Base-by-base conservation (phyloP, 495 filamentous ascomycete genomes). In the Tuber aestivum region DNA sequence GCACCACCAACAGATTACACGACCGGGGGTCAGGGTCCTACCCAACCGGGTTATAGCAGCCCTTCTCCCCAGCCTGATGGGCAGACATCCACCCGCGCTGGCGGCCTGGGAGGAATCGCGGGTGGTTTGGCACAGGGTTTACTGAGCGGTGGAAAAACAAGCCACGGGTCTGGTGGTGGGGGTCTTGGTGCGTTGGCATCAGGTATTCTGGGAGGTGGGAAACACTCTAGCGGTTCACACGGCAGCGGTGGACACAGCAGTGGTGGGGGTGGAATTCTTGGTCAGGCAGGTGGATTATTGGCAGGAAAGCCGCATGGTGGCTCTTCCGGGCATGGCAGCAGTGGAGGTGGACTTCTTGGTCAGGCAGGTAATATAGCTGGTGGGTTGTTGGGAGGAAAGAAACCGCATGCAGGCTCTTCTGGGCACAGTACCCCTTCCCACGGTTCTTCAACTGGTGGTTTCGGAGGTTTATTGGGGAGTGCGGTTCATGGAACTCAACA, bases 261-360 rank as follows among this genome's bases (percentile, higher is more conserved):
- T 40, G 7, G 38, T 40, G 38, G 75, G 8, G 79, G 78, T 48
- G 79, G 79, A 35, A 56, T 82, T 20, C 69, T 82, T 23, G 81
- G 81, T 10, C 80, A 81, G 44, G 80, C 80, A 21, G 79, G 71
- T n/a, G 75, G 80, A 35, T 72, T 82, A 7, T 74, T 81, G 42
- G 78, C 75, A 41, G 76, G 79, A 20, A 73, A 78, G 14, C 80
- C 77, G 42, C 78, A 69, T 44, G 50, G 38, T 9, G 61, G 50
- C 48, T 35, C 74, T 48, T 16, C 68, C 50, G 77, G 77, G 18
- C 42, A 40, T 7, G 38, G 38, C 38, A 7, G 38, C 38, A 40
- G 38, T 40, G 38, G 38, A 7, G 44, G 44, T 21, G 44, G 44
- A 18, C 44, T 48, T 48, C 0, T 48, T 48, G 44, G 18, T 48